phyloP scores from a whole-genome alignment of 192 early-diverging fungal genomes.

The Dispira simplex region DNA sequence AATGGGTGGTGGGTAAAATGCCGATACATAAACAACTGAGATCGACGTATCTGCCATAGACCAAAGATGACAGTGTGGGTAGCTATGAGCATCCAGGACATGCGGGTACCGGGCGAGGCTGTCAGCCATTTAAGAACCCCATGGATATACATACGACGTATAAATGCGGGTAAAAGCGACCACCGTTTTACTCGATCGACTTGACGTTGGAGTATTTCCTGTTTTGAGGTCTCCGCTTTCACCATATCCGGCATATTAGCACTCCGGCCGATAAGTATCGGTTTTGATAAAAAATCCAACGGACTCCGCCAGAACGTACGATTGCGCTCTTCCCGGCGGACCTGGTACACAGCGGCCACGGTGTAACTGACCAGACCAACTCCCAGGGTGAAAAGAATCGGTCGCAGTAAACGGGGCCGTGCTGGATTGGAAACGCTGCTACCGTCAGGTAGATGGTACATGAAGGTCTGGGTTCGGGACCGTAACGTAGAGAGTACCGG shows the following conservation, averaged over 20 bases:
- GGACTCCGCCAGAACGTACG: neutral
- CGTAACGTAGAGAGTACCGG: neutral
- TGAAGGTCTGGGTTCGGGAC: neutral
- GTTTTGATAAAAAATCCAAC: too few species aligned
- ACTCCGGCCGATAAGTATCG: neutral
- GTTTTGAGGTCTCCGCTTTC: neutral
- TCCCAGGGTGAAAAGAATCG: slow-evolving; percentile 1
- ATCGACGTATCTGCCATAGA: slow-evolving; percentile 52
- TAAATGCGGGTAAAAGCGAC: neutral
- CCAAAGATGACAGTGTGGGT: slow-evolving; percentile 52
- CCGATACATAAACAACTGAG: slow-evolving; percentile 51
- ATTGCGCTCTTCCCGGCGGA: neutral
- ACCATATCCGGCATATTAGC: neutral
- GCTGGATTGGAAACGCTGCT: neutral
- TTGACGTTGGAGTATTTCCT: neutral
- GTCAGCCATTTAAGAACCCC: neutral
- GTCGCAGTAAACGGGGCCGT: slow-evolving; percentile 1
- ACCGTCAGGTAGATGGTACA: neutral
- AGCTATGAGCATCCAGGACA: neutral
- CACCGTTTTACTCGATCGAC: neutral
- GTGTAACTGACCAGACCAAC: neutral
- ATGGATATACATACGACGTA: neutral
- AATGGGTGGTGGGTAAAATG: slow-evolving; percentile 69
- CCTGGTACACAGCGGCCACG: neutral
- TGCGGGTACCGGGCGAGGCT: neutral